Conservation (phyloP, 768 basidiomycete genomes). For the Leccinum subgranulosum region DNA sequence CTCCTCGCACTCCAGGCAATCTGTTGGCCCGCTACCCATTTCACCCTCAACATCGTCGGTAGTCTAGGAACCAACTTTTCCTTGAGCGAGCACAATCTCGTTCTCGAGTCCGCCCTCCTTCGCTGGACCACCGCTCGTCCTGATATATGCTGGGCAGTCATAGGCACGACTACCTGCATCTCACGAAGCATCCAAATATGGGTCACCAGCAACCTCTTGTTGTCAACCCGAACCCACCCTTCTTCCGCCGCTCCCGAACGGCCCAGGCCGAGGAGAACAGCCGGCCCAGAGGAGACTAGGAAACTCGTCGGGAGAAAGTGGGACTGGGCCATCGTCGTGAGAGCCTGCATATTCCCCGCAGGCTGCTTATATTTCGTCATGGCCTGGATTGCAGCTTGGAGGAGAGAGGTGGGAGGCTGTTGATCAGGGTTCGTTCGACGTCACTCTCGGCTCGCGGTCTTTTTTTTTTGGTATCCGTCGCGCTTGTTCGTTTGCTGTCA, state of each 20-base stretch:
- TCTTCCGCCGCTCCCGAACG: constrained; percentile 17
- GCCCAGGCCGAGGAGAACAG: constrained; percentile 17
- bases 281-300: constrained; percentile 15
- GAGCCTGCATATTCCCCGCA: constrained; percentile 71
- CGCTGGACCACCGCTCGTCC: constrained; percentile 59
- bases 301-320: constrained; percentile 55
- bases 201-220: constrained; percentile 86
- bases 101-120: constrained; percentile 28
- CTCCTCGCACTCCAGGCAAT: constrained; percentile 92
- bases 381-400: constrained; percentile 61
- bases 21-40: constrained; percentile 92
- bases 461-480: not conserved
- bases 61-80: constrained; percentile 21
- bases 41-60: constrained; percentile 75
- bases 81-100: constrained; percentile 1
- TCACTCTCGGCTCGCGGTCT: not conserved
- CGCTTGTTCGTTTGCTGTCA: not conserved
- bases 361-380: constrained; percentile 74
- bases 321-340: constrained; percentile 76
- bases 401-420: constrained; percentile 34
- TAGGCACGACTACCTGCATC: constrained; percentile 84
- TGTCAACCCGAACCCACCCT: constrained; percentile 5
- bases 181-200: constrained; percentile 87
- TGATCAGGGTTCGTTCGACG: constrained; percentile 5
- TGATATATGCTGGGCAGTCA: constrained; percentile 84